Evolutionary conservation across 345 rosid species (phyloP), one percentile per base, ranked within the genome.

Genomic region (Euphorbia lathyris): DNA sequence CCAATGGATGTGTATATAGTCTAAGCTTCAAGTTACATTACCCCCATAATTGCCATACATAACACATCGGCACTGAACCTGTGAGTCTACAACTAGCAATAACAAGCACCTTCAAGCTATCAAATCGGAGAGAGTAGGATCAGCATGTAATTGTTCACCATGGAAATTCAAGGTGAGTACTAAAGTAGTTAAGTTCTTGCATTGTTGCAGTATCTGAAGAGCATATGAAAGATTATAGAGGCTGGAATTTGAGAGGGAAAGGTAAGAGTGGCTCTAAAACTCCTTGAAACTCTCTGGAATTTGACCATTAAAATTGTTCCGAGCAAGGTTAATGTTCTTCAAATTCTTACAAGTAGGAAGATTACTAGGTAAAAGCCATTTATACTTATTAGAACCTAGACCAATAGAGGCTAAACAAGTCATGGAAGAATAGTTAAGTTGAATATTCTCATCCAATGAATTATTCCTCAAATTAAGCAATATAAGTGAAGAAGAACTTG

Each of bases 381-480:
- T 40, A 77, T 86, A 86, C 70, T 42, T 66, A 61, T 92, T 92
- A 1, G 87, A 71, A 26, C 85, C 97, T 19, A 92, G 62, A 84
- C 86, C 87, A 76, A 92, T 88, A 70, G 92, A 82, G 71, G 63
- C 74, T 58, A 92, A 81, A 70, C 60, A 68, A 65, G 63, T 29
- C 96, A 92, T 79, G 38, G 86, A 85, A 17, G 86, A 71, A 70
- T 91, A 92, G 38, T 88, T 86, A 67, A 92, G 84, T 19, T 3
- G 10, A 50, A 92, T 69, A 53, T 51, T 59, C 75, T 92, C 97
- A 3, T 36, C 73, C 69, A 92, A 71, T 0, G 93, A 85, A 64
- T 92, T 92, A 74, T 92, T 92, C 83, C 94, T 77, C 76, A 90
- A 67, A 75, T 85, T 88, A 53, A 92, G 87, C 64, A 82, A 72